These are phyloP conservation scores for Boechera divaricarpa DNA, from an alignment of 345 rosid genomes.

Conservation along the genomic window DNA sequence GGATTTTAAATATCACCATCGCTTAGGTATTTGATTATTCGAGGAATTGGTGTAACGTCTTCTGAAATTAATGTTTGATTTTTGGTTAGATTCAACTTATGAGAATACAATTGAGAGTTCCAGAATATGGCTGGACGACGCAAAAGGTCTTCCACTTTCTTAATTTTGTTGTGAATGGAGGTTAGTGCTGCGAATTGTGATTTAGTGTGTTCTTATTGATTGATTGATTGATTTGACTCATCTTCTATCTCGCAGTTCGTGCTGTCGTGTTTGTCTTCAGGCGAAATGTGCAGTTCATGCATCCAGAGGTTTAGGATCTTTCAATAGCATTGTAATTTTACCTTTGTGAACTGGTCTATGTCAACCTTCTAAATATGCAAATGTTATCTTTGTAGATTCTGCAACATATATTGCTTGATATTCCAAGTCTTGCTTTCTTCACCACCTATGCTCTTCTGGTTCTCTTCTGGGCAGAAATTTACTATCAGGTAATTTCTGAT, in stretches of 20 bases:
- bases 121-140: slow-evolving; percentile 96
- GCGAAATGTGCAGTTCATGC: slow-evolving; percentile 61
- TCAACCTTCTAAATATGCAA: slow-evolving; percentile 6
- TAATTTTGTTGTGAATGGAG: slow-evolving; percentile 89
- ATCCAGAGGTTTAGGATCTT: slow-evolving; percentile 55
- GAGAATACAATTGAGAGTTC: slow-evolving; percentile 88
- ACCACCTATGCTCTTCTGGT: slow-evolving; percentile 88
- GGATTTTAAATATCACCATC: neutral
- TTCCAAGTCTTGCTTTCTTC: slow-evolving; percentile 93
- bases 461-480: slow-evolving; percentile 97
- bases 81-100: slow-evolving; percentile 68
- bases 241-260: slow-evolving; percentile 58
- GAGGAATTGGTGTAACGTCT: slow-evolving; percentile 8
- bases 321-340: neutral
- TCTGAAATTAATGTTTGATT: slow-evolving; percentile 18
- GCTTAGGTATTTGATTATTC: slow-evolving; percentile 13
- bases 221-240: slow-evolving; percentile 12
- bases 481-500: slow-evolving; percentile 68
- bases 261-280: slow-evolving; percentile 74
- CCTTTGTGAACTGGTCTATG: neutral
- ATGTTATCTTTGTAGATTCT: slow-evolving; percentile 55
- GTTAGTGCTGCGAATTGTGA: slow-evolving; percentile 49
- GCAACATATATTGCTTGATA: slow-evolving; percentile 77
- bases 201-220: slow-evolving; percentile 1
- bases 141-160: slow-evolving; percentile 95